These are phyloP conservation scores for Acmispon strigosus DNA, from an alignment of 306 rosid species.

Conservation along the genomic window DNA sequence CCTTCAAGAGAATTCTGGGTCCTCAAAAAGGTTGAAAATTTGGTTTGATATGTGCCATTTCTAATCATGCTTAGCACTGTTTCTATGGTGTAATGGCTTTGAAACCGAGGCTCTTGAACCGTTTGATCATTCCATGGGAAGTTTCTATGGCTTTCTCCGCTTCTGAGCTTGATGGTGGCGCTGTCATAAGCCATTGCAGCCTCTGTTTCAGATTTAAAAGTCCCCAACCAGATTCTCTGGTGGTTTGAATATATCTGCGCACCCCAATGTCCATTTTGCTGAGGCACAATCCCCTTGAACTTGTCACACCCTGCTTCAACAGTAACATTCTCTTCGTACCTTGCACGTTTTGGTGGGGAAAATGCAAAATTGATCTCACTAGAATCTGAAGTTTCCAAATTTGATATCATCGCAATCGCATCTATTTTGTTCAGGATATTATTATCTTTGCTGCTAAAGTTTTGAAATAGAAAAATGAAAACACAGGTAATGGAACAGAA, in stretches of 20 bases:
- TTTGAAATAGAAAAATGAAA: background rate
- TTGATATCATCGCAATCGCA: background rate
- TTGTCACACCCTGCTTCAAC: background rate
- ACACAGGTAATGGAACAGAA: background rate
- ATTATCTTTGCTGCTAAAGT: background rate
- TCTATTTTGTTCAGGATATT: background rate
- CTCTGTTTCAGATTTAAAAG: slow-evolving; percentile 60
- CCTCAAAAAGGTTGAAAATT: slow-evolving; percentile 43
- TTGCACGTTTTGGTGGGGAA: slow-evolving; percentile 3
- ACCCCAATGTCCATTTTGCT: slow-evolving; percentile 88
- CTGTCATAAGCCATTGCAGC: slow-evolving; percentile 93
- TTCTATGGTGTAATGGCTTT: slow-evolving; percentile 43
- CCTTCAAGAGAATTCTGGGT: slow-evolving; percentile 1
- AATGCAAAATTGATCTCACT: background rate
- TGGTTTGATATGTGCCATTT: slow-evolving; percentile 61
- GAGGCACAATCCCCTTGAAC: slow-evolving; percentile 80
- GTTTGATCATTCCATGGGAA: slow-evolving; percentile 60
- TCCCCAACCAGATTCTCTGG: slow-evolving; percentile 89
- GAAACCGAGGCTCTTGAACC: slow-evolving; percentile 56
- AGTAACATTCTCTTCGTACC: background rate
- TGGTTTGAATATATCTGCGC: slow-evolving; percentile 83
- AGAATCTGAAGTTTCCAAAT: background rate
- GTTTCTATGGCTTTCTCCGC: slow-evolving; percentile 55
- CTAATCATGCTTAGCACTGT: slow-evolving; percentile 63
- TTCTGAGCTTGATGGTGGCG: slow-evolving; percentile 65